Evolutionary conservation across 2,329 filamentous ascomycete species (phyloP), one percentile per base, ranked within the genome.

Genomic region (Talaromyces funiculosus): DNA sequence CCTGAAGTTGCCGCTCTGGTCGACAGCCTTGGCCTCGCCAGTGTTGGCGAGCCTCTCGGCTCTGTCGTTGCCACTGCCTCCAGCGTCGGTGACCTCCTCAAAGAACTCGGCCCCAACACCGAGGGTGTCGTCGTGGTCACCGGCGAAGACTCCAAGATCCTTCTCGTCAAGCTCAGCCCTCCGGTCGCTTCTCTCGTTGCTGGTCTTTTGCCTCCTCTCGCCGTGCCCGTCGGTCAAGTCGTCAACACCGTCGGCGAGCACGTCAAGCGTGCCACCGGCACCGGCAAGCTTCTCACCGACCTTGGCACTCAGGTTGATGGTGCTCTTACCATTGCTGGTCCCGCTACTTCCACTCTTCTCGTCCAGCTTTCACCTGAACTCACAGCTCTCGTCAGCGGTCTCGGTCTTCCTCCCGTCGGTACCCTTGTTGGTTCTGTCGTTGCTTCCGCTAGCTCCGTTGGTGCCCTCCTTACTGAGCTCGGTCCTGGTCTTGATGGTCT

Each of bases 341-440:
- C 66, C 57, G 64, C 71, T 54, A 62, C 66, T 47, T 63, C 69
- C 63, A 61, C 64, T 29, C 71, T 73, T 29, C 69, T 73, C 40
- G 55, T 73, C 62, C 62, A 73, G 66, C 68, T 73, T 38, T 67
- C 64, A 64, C 71, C 71, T 56, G 64, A 66, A 47, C 66, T 72
- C 43, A 64, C 69, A 45, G 59, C 61, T 24, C 69, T 73, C 57
- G 58, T 73, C 59, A 51, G 63, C 59, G 65, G 66, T 51, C 69
- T 73, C 38, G 67, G 68, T 62, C 69, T 73, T 37, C 64, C 68
- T 56, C 58, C 61, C 54, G 64, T 72, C 49, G 66, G 66, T 61
- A 64, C 57, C 45, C 63, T 71, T 56, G 61, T 67, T 26, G 71
- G 71, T 43, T 37, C 62, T 47, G 64, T 73, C 31, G 61, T 73